phyloP scores from a whole-genome alignment of 306 rosid species.

The Calophaca sinica region DNA sequence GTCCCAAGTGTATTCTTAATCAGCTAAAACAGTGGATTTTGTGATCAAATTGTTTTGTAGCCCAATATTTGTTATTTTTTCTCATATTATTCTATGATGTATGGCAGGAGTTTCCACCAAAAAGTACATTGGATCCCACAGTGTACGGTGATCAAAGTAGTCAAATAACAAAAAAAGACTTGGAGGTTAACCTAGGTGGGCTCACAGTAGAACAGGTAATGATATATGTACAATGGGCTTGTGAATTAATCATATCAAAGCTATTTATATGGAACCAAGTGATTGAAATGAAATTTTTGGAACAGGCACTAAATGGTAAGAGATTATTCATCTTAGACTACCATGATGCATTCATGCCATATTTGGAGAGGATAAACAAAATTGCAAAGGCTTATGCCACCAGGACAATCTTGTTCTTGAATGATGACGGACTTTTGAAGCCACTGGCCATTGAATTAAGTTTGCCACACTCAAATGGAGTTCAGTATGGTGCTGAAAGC shows the following conservation, averaged over 20 bases:
- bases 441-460: constrained; percentile 69
- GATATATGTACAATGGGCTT: background rate
- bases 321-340: constrained; percentile 68
- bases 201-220: constrained; percentile 58
- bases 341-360: constrained; percentile 66
- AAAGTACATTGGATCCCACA: constrained; percentile 59
- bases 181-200: constrained; percentile 50
- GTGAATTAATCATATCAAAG: background rate
- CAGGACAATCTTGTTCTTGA: constrained; percentile 63
- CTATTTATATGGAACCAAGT: background rate
- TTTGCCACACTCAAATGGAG: constrained; percentile 63
- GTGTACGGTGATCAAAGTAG: constrained; percentile 71
- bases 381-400: constrained; percentile 59
- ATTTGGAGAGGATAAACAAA: constrained; percentile 55
- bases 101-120: constrained; percentile 69
- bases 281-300: background rate
- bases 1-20: background rate
- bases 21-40: background rate
- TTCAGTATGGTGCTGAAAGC: constrained; percentile 51
- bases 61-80: background rate
- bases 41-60: background rate
- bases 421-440: constrained; percentile 65
- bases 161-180: constrained; percentile 55
- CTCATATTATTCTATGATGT: constrained; percentile 22
- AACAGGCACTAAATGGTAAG: constrained; percentile 56